Conservation (phyloP, 2,329 filamentous ascomycete species). For the Juglanconis sp. region DNA sequence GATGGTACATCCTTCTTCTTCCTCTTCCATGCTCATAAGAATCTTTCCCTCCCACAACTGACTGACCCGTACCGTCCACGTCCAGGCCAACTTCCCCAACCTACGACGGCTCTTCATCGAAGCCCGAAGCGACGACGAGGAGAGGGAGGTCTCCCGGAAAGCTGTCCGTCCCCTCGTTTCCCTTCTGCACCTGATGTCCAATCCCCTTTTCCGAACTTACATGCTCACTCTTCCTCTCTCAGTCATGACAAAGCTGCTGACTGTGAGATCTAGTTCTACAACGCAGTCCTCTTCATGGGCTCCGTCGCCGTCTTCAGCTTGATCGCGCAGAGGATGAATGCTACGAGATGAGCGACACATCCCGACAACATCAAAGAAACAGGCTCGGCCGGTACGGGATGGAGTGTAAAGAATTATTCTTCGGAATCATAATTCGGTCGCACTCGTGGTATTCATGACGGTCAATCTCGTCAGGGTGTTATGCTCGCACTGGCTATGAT, state of each 20-base stretch:
- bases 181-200: too few species aligned
- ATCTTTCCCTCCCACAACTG: background rate
- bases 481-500: background rate
- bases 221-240: background rate
- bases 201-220: too few species aligned
- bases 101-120: slow-evolving; percentile 17
- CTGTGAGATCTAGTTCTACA: slow-evolving; percentile 75
- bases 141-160: slow-evolving; percentile 88
- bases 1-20: background rate
- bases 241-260: background rate
- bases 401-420: background rate
- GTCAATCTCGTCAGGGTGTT: background rate
- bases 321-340: slow-evolving; percentile 81
- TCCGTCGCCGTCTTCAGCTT: slow-evolving; percentile 93
- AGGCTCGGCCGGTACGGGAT: background rate
- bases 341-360: slow-evolving; percentile 28
- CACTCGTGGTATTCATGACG: too few species aligned
- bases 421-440: too few species aligned
- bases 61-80: background rate
- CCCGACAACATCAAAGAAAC: too few species aligned
- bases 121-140: slow-evolving; percentile 34
- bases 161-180: slow-evolving; percentile 55
- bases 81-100: slow-evolving; percentile 19
- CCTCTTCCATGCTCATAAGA: background rate
- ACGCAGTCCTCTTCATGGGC: slow-evolving; percentile 92